Evolutionary conservation across 108 stramenopile genomes (phyloP).

Genomic region (Epithemia pelagica): DNA sequence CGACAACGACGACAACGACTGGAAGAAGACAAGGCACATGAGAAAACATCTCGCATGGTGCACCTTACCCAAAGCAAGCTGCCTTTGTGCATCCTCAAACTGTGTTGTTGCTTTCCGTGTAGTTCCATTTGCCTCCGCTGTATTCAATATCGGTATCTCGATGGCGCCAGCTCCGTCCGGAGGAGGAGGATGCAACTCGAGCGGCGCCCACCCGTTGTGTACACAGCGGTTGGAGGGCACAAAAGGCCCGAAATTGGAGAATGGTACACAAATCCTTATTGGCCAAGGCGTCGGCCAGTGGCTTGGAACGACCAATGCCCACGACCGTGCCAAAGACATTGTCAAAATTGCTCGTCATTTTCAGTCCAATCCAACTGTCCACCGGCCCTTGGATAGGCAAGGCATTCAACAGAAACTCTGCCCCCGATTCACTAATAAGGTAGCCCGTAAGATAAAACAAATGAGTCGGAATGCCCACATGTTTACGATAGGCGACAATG

Average conservation of each 20-base stretch:
- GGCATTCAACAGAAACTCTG: slow-evolving; percentile 33
- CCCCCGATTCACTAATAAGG: slow-evolving; percentile 61
- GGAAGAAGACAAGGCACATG: no score
- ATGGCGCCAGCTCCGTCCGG: slow-evolving; percentile 41
- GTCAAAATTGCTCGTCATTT: slow-evolving; percentile 65
- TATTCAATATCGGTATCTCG: slow-evolving; percentile 77
- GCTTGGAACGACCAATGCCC: slow-evolving; percentile 47
- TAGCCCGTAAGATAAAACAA: slow-evolving; percentile 86
- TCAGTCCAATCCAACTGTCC: slow-evolving; percentile 71
- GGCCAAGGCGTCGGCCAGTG: slow-evolving; percentile 20
- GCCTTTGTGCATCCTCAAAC: not conserved
- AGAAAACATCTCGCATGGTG: no score
- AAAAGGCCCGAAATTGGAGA: slow-evolving; percentile 71
- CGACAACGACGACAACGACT: no score
- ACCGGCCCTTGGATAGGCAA: slow-evolving; percentile 70
- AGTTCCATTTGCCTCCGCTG: slow-evolving; percentile 35
- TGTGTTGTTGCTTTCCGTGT: not conserved
- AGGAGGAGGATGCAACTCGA: not conserved
- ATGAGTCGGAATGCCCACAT: slow-evolving; percentile 64
- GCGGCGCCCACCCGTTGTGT: slow-evolving; percentile 44
- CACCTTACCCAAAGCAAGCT: no score
- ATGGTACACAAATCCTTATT: slow-evolving; percentile 46
- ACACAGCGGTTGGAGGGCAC: slow-evolving; percentile 62
- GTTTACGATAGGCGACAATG: slow-evolving; percentile 53
- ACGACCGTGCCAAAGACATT: slow-evolving; percentile 53